These are phyloP conservation scores for Lagerstroemia speciosa DNA, from an alignment of 345 rosid genomes.

Conservation along the genomic window DNA sequence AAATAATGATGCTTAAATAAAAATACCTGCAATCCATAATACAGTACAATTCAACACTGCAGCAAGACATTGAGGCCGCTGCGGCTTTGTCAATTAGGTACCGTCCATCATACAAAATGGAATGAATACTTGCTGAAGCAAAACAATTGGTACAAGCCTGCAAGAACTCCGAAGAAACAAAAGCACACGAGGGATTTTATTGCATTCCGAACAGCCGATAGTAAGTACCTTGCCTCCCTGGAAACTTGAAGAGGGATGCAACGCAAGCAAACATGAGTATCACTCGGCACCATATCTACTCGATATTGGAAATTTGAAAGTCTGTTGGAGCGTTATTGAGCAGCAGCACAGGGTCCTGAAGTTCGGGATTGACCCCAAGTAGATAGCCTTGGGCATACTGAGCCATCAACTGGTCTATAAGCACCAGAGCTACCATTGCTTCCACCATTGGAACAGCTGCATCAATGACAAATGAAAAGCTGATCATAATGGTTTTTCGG, in stretches of 20 bases:
- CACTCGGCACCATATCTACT: background rate
- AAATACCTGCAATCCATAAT: too few species aligned
- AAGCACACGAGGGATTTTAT: background rate
- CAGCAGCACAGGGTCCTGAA: slow-evolving; percentile 49
- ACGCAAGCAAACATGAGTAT: background rate
- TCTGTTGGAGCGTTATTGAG: background rate
- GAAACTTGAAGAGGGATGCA: background rate
- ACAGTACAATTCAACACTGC: too few species aligned
- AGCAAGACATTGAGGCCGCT: too few species aligned
- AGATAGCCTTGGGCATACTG: slow-evolving; percentile 66
- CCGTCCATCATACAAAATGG: too few species aligned
- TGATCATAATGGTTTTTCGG: background rate
- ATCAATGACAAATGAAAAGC: slow-evolving; percentile 2
- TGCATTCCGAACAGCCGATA: background rate
- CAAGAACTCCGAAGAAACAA: too few species aligned
- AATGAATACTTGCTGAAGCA: too few species aligned
- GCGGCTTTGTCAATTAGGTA: too few species aligned
- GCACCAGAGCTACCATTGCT: slow-evolving; percentile 91
- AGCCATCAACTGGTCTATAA: slow-evolving; percentile 84
- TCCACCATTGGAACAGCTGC: slow-evolving; percentile 96
- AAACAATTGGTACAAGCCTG: too few species aligned
- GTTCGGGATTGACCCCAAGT: slow-evolving; percentile 59
- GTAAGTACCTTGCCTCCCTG: background rate
- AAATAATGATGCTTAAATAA: too few species aligned
- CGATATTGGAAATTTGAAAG: background rate